Base-by-base conservation (phyloP, 2,329 filamentous ascomycete genomes). In the Chalaropsis ovoidea region DNA sequence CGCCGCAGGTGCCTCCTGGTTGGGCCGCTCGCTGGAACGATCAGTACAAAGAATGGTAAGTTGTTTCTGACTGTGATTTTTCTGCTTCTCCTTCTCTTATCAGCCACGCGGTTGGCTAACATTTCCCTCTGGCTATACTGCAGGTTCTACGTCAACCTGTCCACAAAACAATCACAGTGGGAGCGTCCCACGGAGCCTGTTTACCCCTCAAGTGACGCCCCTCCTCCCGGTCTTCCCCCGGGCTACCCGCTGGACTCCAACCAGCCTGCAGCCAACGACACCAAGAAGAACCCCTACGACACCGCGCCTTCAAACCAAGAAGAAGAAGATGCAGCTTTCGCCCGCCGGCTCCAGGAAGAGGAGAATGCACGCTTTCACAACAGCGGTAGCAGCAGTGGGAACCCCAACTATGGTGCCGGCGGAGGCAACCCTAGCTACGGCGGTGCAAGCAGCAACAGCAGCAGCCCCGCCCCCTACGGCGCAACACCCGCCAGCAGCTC, bases 161-260 rank as follows among this genome's bases (percentile, higher is more conserved):
- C 86, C 75, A 96, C 91, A 69, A 94, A 94, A 72, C 82, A 88
- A 73, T 95, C 92, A 4, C 88, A 93, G 81, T 96, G 92, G 92
- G 88, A 95, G 3, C 87, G 84, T 70, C 91, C 91, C 19, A 89
- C 85, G 45, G 81, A 81, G 64, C 86, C 88, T 54, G 84, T 85
- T 63, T 82, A 83, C 69, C 79, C 82, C 17, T 75, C 80, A 7
- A 75, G 73, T 35, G 74, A 73, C 35, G 70, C 63, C 31, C 67
- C 71, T 73, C 64, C 77, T 78, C 75, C 79, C 4, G 88, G 84
- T 45, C 80, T 86, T 2, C 89, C 89, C 13, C 87, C 88, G 0
- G 80, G 81, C 69, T 91, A 92, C 75, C 77, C 81, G 13, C 77
- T 78, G 31, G 73, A 79, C 69, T 70, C 69, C 63, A 69, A 62